Percentiles rank a stretch among this genome's conserved stretches.
Evolutionary conservation across 1,139 yeast genomes (phyloP).

Genomic region (Yamadazyma trypodendri): DNA sequence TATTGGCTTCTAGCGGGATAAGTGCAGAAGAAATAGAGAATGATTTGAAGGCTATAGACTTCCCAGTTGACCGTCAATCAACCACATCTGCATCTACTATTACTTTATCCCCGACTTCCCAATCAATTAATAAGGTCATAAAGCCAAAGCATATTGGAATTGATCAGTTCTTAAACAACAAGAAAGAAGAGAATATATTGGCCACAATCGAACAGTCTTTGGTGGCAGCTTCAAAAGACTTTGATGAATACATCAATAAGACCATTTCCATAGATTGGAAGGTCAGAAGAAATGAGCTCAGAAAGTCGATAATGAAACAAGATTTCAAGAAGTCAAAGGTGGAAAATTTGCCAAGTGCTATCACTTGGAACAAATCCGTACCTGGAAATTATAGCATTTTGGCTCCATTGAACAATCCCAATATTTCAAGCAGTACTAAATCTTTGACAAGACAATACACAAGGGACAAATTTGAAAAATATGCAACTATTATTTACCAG

Average conservation of each 20-base stretch:
- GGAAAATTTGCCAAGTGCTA: conserved; percentile 11
- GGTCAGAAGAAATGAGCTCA: conserved; percentile 67
- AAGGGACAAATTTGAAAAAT: conserved; percentile 65
- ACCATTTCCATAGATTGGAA: conserved; percentile 85
- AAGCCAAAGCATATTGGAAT: conserved; percentile 26
- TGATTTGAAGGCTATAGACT: conserved; percentile 48
- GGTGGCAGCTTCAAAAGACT: conserved; percentile 73
- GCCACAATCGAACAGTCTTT: conserved; percentile 83
- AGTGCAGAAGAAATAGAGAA: conserved; percentile 83
- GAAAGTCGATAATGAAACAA: conserved; percentile 53
- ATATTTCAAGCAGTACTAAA: conserved; percentile 10
- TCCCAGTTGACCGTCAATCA: conserved; percentile 17
- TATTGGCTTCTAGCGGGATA: conserved; percentile 86
- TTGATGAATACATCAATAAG: conserved; percentile 72
- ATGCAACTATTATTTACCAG: conserved; percentile 68
- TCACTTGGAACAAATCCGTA: conserved; percentile 38
- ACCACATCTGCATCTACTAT: neutral
- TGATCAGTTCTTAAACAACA: conserved; percentile 60
- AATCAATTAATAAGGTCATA: conserved; percentile 8
- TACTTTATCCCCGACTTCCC: neutral
- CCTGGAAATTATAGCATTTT: conserved; percentile 38
- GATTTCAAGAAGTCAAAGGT: conserved; percentile 11
- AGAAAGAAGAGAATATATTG: conserved; percentile 80
- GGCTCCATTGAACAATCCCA: conserved; percentile 28
- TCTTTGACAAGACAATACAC: conserved; percentile 32